Percentiles rank a stretch among this genome's conserved stretches.
Conservation (phyloP, 2,329 filamentous ascomycete species). For the Sporothrix humicola region DNA sequence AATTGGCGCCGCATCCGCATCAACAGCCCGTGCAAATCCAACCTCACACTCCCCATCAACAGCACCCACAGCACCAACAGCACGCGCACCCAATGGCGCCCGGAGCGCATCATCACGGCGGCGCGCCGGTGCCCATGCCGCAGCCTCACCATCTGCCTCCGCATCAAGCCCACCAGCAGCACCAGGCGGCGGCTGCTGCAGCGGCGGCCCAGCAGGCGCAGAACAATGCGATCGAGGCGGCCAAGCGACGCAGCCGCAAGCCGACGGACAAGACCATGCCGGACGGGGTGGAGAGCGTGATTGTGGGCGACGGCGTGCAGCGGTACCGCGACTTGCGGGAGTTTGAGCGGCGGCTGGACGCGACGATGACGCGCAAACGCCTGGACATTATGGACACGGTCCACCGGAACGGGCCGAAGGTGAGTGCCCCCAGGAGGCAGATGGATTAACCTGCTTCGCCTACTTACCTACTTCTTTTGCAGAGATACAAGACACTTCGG, state of each 20-base stretch:
- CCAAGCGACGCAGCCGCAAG: constrained; percentile 82
- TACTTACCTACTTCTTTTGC: neutral
- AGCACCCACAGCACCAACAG: constrained; percentile 22
- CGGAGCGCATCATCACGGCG: constrained; percentile 30
- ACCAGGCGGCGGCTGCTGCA: constrained; percentile 47
- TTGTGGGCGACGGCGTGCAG: constrained; percentile 80
- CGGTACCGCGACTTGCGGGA: constrained; percentile 85
- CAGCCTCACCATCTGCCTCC: constrained; percentile 30
- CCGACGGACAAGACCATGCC: constrained; percentile 95
- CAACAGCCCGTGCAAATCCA: constrained; percentile 17
- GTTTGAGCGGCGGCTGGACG: constrained; percentile 85
- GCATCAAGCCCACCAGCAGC: constrained; percentile 53
- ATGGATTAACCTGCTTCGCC: neutral
- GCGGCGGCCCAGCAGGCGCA: constrained; percentile 57
- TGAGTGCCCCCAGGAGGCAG: constrained; percentile 8
- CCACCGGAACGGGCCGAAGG: constrained; percentile 59
- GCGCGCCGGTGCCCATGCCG: constrained; percentile 29
- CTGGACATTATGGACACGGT: constrained; percentile 86
- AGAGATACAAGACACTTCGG: constrained; percentile 82
- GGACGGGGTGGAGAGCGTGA: constrained; percentile 82
- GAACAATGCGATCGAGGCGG: constrained; percentile 65
- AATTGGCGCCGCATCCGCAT: constrained; percentile 21
- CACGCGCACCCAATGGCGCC: constrained; percentile 32
- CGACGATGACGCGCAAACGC: constrained; percentile 91
- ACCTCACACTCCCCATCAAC: neutral